These are phyloP conservation scores for Abrus precatorius DNA, from an alignment of 306 rosid species.

Conservation along the genomic window DNA sequence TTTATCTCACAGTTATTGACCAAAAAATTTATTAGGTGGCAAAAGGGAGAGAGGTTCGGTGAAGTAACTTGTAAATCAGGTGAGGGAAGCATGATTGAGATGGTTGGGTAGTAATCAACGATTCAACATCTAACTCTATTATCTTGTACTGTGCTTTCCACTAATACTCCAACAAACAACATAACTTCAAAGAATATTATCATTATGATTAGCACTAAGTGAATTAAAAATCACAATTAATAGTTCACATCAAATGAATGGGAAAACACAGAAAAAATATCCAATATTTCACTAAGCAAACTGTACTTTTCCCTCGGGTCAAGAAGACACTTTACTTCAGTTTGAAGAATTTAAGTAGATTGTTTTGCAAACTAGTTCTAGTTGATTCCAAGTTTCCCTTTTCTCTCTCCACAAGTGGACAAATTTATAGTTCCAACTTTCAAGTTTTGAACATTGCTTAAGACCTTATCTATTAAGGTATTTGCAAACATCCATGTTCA, in stretches of 20 bases:
- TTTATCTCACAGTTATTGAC: too few relatives aligned
- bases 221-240: background rate
- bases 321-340: constrained; percentile 50
- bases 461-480: background rate
- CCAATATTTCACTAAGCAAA: background rate
- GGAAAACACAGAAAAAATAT: background rate
- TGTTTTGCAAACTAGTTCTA: constrained; percentile 46
- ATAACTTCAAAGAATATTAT: constrained; percentile 18
- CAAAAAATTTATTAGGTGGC: background rate
- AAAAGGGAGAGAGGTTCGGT: background rate
- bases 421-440: constrained; percentile 6
- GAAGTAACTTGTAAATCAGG: constrained; percentile 16
- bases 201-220: constrained; percentile 27
- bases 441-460: background rate
- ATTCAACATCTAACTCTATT: background rate
- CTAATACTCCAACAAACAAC: constrained; percentile 38
- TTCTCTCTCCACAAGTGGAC: constrained; percentile 3
- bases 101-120: background rate
- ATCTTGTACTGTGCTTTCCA: constrained; percentile 7
- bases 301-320: background rate
- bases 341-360: constrained; percentile 52
- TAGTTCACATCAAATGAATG: background rate
- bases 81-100: constrained; percentile 9
- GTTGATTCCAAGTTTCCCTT: constrained; percentile 2
- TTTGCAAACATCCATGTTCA: background rate